Percentiles rank a stretch among this genome's conserved stretches.
phyloP scores from a whole-genome alignment of 768 basidiomycete genomes.

The Boletus subparvulus region DNA sequence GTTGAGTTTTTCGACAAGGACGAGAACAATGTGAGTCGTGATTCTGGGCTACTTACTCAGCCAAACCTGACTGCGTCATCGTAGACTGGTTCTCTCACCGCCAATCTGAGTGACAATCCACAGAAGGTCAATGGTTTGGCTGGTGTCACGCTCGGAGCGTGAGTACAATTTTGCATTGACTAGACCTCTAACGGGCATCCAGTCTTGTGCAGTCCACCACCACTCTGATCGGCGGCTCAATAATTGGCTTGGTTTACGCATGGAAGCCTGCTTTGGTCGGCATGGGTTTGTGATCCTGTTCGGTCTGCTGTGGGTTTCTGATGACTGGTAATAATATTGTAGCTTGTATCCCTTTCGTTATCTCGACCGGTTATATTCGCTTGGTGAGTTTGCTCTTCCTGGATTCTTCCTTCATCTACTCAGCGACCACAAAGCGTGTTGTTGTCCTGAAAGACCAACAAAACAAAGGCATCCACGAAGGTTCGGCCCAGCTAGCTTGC shows the following conservation, averaged over 20 bases:
- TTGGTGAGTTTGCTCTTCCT: slow-evolving; percentile 45
- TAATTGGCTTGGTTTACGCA: slow-evolving; percentile 75
- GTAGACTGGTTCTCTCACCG: slow-evolving; percentile 78
- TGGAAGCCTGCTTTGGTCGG: slow-evolving; percentile 83
- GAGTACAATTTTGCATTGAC: slow-evolving; percentile 23
- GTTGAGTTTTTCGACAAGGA: slow-evolving; percentile 90
- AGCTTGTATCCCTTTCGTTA: slow-evolving; percentile 67
- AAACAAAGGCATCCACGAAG: slow-evolving; percentile 78
- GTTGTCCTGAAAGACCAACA: slow-evolving; percentile 85
- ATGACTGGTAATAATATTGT: neutral
- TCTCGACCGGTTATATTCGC: slow-evolving; percentile 80
- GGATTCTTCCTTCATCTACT: neutral
- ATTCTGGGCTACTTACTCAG: neutral
- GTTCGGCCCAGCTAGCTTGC: slow-evolving; percentile 84
- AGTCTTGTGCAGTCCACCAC: slow-evolving; percentile 78
- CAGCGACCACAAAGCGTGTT: slow-evolving; percentile 48
- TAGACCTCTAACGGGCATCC: slow-evolving; percentile 1
- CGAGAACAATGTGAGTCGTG: slow-evolving; percentile 61
- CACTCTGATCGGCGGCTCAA: slow-evolving; percentile 66
- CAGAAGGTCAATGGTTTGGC: slow-evolving; percentile 89
- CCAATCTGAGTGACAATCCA: slow-evolving; percentile 78
- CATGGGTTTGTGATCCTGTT: slow-evolving; percentile 38
- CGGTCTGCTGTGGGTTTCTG: neutral
- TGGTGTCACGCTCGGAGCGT: slow-evolving; percentile 83
- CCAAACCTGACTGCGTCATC: neutral